A percentile compares a stretch with the other conserved stretches of the same genome.
Conservation (phyloP, 805 yeast genomes). For the Candida lessepsii region DNA sequence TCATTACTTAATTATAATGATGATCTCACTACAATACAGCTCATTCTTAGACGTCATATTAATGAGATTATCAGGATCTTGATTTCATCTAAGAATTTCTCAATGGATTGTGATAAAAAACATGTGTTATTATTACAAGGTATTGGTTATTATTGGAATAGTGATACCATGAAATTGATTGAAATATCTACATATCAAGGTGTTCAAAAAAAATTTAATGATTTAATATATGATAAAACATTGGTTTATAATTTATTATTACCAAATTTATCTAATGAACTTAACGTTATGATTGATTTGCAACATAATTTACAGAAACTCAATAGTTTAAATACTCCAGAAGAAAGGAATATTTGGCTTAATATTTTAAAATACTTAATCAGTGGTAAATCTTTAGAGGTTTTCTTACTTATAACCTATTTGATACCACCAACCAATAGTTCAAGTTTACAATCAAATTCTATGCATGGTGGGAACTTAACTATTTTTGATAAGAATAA, state of each 20-base stretch:
- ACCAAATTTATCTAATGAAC: constrained; percentile 39
- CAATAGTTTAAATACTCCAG: constrained; percentile 19
- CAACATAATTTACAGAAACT: constrained; percentile 42
- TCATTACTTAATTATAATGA: constrained; percentile 46
- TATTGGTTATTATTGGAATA: constrained; percentile 43
- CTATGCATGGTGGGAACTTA: constrained; percentile 38
- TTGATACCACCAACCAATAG: constrained; percentile 42
- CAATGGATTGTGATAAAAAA: constrained; percentile 16
- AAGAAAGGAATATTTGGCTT: constrained; percentile 37
- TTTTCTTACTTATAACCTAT: constrained; percentile 38
- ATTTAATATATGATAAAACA: constrained; percentile 28
- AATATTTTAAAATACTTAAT: constrained; percentile 41
- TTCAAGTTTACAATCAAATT: constrained; percentile 36
- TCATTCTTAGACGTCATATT: constrained; percentile 43
- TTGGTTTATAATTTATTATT: constrained; percentile 33
- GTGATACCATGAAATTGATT: constrained; percentile 38
- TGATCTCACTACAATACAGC: constrained; percentile 45
- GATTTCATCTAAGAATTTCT: constrained; percentile 37
- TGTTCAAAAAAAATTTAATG: constrained; percentile 35
- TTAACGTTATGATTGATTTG: constrained; percentile 41
- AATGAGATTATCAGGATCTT: constrained; percentile 42
- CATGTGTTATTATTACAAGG: constrained; percentile 35
- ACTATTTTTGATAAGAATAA: constrained; percentile 45
- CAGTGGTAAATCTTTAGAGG: constrained; percentile 41
- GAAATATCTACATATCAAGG: constrained; percentile 43